A percentile compares a stretch with the other conserved stretches of the same genome.
Conservation (phyloP, 2,329 filamentous ascomycete species). For the Botrytis porri region DNA sequence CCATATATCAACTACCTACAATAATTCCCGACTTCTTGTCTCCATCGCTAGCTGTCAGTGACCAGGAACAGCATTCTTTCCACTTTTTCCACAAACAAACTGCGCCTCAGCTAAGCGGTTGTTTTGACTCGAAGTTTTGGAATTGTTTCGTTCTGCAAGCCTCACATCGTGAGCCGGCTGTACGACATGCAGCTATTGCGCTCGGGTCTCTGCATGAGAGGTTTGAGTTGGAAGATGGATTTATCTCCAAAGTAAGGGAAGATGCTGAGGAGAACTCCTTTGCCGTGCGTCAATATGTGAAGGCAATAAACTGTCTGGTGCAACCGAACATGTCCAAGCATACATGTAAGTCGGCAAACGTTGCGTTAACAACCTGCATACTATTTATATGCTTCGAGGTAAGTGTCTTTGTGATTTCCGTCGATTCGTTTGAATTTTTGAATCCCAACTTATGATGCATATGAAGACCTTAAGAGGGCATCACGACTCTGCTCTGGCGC, state of each 20-base stretch:
- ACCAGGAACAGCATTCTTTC: slow-evolving; percentile 45
- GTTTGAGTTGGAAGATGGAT: slow-evolving; percentile 18
- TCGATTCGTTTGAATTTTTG: background rate
- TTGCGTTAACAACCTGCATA: slow-evolving; percentile 26
- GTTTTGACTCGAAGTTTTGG: slow-evolving; percentile 64
- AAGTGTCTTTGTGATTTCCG: background rate
- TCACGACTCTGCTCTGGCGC: slow-evolving; percentile 23
- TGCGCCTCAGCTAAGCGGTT: slow-evolving; percentile 59
- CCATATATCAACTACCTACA: background rate
- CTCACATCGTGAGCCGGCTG: slow-evolving; percentile 46
- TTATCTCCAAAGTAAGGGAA: background rate
- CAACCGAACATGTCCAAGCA: slow-evolving; percentile 26
- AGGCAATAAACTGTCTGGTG: slow-evolving; percentile 22
- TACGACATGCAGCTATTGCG: slow-evolving; percentile 28
- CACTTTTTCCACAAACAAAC: slow-evolving; percentile 58
- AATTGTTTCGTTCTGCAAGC: slow-evolving; percentile 57
- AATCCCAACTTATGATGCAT: background rate
- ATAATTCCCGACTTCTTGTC: slow-evolving; percentile 1
- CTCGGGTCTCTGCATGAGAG: slow-evolving; percentile 27
- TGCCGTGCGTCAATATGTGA: slow-evolving; percentile 26
- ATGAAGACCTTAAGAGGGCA: slow-evolving; percentile 24
- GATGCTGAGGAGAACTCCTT: slow-evolving; percentile 20
- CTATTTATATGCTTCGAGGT: slow-evolving; percentile 31
- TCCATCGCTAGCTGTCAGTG: background rate
- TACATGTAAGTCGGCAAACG: slow-evolving; percentile 21